Percentiles rank a stretch among this genome's conserved stretches.
phyloP scores from a whole-genome alignment of 495 filamentous ascomycete species.

The Barbatosphaeria neglecta region DNA sequence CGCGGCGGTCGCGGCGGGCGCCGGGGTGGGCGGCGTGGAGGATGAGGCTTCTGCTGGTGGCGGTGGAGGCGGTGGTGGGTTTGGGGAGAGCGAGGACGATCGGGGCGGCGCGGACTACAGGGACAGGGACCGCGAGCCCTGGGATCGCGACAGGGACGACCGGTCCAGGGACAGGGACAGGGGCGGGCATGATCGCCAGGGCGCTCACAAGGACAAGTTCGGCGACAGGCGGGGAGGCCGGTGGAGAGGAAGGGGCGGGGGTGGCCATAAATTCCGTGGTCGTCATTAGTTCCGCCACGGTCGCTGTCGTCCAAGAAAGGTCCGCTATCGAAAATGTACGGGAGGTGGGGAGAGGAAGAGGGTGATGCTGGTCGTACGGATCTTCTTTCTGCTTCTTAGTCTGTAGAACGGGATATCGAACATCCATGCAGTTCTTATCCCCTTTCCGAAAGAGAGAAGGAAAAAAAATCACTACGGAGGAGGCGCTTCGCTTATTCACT shows the following conservation, averaged over 20 bases:
- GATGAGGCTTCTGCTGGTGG: not conserved
- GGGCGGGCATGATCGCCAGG: slow-evolving; percentile 13
- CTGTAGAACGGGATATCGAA: no score
- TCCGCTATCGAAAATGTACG: no score
- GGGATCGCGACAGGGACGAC: no score
- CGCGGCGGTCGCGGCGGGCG: slow-evolving; percentile 43
- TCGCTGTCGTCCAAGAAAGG: not conserved
- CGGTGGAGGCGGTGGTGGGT: slow-evolving; percentile 3
- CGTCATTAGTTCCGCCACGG: not conserved
- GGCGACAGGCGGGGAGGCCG: slow-evolving; percentile 20
- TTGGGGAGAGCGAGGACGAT: slow-evolving; percentile 6
- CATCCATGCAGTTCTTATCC: no score
- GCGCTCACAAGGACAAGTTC: slow-evolving; percentile 24
- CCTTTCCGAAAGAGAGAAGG: no score
- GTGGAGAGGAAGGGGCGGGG: slow-evolving; percentile 19
- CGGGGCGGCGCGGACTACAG: slow-evolving; percentile 8
- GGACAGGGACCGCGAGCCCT: slow-evolving; percentile 11
- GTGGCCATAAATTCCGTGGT: slow-evolving; percentile 1
- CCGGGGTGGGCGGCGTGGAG: slow-evolving; percentile 38
- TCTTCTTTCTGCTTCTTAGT: no score
- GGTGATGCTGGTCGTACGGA: no score
- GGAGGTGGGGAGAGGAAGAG: no score
- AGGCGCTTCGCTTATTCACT: no score
- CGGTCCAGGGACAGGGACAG: slow-evolving; percentile 20
- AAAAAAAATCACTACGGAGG: no score